phyloP scores from a whole-genome alignment of 129 eudicot species.

The Tagetes erecta region DNA sequence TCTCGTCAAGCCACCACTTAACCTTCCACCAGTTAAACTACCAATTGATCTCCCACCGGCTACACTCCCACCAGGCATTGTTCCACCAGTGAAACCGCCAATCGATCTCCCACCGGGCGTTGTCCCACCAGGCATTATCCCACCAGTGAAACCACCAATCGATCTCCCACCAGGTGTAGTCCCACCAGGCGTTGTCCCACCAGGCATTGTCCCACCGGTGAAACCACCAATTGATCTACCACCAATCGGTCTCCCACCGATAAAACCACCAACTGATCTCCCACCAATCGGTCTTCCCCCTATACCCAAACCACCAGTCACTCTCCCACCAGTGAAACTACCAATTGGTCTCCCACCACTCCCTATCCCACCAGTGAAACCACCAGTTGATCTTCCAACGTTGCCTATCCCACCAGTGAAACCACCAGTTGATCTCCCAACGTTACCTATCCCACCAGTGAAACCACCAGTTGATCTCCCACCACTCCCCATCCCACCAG shows the following conservation, averaged over 20 bases:
- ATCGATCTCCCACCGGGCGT: not conserved
- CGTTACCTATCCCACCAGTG: not conserved
- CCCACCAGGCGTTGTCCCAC: not conserved
- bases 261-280: slow-evolving; percentile 5
- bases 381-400: slow-evolving; percentile 9
- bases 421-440: slow-evolving; percentile 8
- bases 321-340: slow-evolving; percentile 9
- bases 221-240: not conserved
- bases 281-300: not conserved
- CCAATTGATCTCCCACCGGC: slow-evolving; percentile 28
- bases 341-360: slow-evolving; percentile 16
- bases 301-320: not conserved
- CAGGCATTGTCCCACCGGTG: slow-evolving; percentile 4
- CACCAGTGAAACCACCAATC: slow-evolving; percentile 17
- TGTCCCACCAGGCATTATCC: slow-evolving; percentile 11
- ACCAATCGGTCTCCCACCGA: not conserved
- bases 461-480: slow-evolving; percentile 3
- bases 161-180: not conserved
- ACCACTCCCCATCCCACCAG: not conserved
- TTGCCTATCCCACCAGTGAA: slow-evolving; percentile 6
- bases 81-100: slow-evolving; percentile 12
- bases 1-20: not conserved
- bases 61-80: slow-evolving; percentile 10
- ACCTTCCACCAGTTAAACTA: slow-evolving; percentile 17
- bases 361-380: slow-evolving; percentile 11